A percentile compares a stretch with the other conserved stretches of the same genome.
Evolutionary conservation across 129 eudicot genomes (phyloP).

Genomic region (Pseudognaphalium luteoalbum): DNA sequence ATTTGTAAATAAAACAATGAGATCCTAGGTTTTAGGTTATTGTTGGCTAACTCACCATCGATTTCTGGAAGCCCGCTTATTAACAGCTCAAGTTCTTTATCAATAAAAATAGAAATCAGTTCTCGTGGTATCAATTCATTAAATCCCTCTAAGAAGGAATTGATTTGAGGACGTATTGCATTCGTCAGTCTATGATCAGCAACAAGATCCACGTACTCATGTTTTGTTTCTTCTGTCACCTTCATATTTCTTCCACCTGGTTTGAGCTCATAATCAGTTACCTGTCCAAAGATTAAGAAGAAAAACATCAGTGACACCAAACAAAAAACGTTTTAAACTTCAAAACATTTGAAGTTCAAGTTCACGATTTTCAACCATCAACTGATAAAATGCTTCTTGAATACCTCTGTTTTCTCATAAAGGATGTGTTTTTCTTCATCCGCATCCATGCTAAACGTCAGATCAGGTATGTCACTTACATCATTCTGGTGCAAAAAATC

Average conservation of each 20-base stretch:
- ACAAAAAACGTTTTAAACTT: background rate
- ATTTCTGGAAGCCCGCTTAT: constrained; percentile 45
- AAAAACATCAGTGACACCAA: background rate
- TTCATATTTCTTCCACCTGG: constrained; percentile 10
- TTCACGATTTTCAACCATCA: background rate
- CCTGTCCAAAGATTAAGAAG: background rate
- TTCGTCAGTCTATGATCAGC: constrained; percentile 9
- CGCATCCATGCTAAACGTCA: constrained; percentile 15
- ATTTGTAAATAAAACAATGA: background rate
- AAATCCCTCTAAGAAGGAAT: constrained; percentile 9
- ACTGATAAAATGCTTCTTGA: background rate
- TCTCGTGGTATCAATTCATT: constrained; percentile 3
- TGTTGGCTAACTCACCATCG: constrained; percentile 48
- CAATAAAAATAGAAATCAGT: constrained; percentile 3
- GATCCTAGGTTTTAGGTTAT: background rate
- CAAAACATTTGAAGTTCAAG: background rate
- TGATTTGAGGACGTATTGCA: constrained; percentile 21
- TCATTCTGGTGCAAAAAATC: background rate
- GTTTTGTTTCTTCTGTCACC: constrained; percentile 18
- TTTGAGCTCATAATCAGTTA: constrained; percentile 7
- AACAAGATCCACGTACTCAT: constrained; percentile 8
- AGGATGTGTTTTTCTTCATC: constrained; percentile 7
- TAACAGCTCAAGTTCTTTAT: constrained; percentile 12
- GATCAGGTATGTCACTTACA: constrained; percentile 5
- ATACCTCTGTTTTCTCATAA: constrained; percentile 11